phyloP scores from a whole-genome alignment of 2,329 filamentous ascomycete species.

The Nothopassalora personata region DNA sequence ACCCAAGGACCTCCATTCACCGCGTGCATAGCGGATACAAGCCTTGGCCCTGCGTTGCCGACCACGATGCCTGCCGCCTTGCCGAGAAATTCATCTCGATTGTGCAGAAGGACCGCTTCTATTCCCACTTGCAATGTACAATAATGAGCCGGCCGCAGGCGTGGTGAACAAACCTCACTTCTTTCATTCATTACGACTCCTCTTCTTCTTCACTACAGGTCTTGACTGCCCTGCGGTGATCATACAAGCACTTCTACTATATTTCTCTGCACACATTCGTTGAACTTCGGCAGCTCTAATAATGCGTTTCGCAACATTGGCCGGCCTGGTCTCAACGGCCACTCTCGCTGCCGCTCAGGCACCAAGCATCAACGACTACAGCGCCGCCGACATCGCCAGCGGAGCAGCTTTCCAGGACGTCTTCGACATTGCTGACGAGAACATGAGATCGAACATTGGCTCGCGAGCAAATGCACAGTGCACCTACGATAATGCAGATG shows the following conservation, averaged over 20 bases:
- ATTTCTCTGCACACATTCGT: constrained; percentile 9
- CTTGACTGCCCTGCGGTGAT: constrained; percentile 2
- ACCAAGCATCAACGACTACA: constrained; percentile 23
- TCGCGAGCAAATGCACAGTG: constrained; percentile 19
- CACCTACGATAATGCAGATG: constrained; percentile 27
- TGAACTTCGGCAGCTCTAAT: constrained; percentile 1
- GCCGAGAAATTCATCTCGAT: neutral
- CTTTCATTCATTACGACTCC: neutral
- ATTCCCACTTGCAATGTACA: neutral
- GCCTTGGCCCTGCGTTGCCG: neutral
- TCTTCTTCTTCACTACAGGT: constrained; percentile 3
- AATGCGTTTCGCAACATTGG: constrained; percentile 15
- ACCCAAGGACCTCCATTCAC: neutral
- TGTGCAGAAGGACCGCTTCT: neutral
- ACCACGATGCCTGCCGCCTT: neutral
- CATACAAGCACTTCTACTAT: neutral
- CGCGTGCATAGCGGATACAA: neutral
- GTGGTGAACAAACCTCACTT: neutral
- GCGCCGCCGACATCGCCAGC: constrained; percentile 23
- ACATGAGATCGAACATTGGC: constrained; percentile 26
- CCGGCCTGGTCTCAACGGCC: constrained; percentile 13
- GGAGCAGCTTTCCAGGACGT: constrained; percentile 30
- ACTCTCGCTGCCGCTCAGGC: constrained; percentile 19
- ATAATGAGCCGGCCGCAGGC: neutral
- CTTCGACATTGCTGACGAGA: constrained; percentile 24